A percentile compares a stretch with the other conserved stretches of the same genome.
These are phyloP conservation scores for Phytopythium montanum DNA, from an alignment of 352 stramenopile species.

Conservation along the genomic window DNA sequence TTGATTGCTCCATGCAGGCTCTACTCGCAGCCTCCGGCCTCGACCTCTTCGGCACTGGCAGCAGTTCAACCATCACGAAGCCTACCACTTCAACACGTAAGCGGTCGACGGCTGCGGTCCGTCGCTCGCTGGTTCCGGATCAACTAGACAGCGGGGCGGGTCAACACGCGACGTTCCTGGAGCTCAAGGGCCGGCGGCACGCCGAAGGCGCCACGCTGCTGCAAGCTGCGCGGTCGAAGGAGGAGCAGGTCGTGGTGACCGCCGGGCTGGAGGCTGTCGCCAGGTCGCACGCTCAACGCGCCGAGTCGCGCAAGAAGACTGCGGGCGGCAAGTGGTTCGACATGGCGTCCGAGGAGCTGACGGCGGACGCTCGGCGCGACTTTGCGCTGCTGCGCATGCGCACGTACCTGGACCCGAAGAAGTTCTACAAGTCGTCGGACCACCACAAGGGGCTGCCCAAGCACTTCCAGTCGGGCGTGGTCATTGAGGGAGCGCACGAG, in stretches of 20 bases:
- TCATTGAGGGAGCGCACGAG: constrained; percentile 91
- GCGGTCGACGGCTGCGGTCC: constrained; percentile 11
- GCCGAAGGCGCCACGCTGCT: constrained; percentile 40
- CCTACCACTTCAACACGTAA: too few relatives aligned
- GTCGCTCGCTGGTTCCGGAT: constrained; percentile 40
- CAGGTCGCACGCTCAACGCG: constrained; percentile 46
- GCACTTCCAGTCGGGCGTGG: constrained; percentile 90
- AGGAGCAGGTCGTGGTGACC: constrained; percentile 47
- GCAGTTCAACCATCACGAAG: not conserved
- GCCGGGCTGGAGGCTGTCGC: constrained; percentile 33
- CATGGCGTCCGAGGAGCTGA: constrained; percentile 90
- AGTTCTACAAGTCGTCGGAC: constrained; percentile 96
- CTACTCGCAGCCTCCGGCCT: constrained; percentile 44
- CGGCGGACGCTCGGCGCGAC: constrained; percentile 83
- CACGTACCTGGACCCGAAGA: constrained; percentile 95
- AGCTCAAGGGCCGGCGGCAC: constrained; percentile 15
- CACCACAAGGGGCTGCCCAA: constrained; percentile 79
- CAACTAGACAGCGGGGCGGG: constrained; percentile 65
- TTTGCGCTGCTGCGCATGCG: constrained; percentile 92
- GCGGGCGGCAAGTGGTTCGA: constrained; percentile 89
- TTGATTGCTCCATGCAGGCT: constrained; percentile 16
- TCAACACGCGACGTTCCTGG: constrained; percentile 31
- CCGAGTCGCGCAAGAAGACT: constrained; percentile 43
- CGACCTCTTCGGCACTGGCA: constrained; percentile 21
- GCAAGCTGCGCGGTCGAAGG: constrained; percentile 29